Evolutionary conservation across 2,329 filamentous ascomycete species (phyloP).

Genomic region (Fusarium papillatum): DNA sequence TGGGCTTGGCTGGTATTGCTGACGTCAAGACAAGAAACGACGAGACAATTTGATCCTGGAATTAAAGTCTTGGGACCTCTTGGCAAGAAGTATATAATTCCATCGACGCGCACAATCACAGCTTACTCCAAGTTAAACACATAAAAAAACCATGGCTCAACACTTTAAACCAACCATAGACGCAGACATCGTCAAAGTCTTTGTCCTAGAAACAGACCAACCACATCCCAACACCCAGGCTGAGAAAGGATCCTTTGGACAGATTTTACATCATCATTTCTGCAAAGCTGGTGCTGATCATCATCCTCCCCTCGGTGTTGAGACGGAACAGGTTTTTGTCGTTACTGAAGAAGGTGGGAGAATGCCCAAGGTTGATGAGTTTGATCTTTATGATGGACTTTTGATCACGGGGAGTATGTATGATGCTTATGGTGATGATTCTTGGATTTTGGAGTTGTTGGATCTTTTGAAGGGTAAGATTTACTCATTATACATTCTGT

Average conservation of each 20-base stretch:
- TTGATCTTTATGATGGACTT: slow-evolving; percentile 78
- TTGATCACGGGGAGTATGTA: slow-evolving; percentile 79
- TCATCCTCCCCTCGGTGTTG: slow-evolving; percentile 65
- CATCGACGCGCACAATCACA: too few species aligned
- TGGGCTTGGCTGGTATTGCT: slow-evolving; percentile 32
- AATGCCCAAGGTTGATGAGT: slow-evolving; percentile 61
- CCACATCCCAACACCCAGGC: slow-evolving; percentile 64
- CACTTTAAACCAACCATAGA: slow-evolving; percentile 44
- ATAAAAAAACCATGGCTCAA: slow-evolving; percentile 37
- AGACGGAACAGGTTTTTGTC: slow-evolving; percentile 68
- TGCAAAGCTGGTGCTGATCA: slow-evolving; percentile 64
- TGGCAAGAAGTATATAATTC: neutral
- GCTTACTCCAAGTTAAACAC: neutral
- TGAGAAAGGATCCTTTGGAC: slow-evolving; percentile 65
- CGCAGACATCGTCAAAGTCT: slow-evolving; percentile 50
- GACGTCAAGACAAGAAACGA: slow-evolving; percentile 30
- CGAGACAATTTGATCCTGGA: neutral
- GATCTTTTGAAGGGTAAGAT: slow-evolving; percentile 61
- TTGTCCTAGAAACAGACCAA: slow-evolving; percentile 71
- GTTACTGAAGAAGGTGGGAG: slow-evolving; percentile 62
- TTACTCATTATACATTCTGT: neutral
- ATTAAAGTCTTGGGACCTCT: neutral
- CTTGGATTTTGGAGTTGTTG: slow-evolving; percentile 81
- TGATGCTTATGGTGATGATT: slow-evolving; percentile 78
- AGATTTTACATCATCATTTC: slow-evolving; percentile 66